phyloP scores from a whole-genome alignment of 192 early-diverging fungal genomes.

The Phycomyces nitens region DNA sequence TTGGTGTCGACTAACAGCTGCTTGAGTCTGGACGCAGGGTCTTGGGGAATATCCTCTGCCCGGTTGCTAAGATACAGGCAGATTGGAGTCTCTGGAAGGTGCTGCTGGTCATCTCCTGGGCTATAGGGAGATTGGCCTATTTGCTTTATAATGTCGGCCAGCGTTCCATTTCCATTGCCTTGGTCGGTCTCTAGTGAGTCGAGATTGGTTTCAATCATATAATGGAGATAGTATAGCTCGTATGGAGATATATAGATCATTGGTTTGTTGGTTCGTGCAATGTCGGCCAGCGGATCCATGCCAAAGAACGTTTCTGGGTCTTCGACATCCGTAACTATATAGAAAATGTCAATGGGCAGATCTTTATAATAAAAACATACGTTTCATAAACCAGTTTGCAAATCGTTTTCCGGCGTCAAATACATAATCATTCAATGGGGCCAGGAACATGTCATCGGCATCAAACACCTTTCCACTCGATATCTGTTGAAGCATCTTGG shows the following conservation, averaged over 20 bases:
- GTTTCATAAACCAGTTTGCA: conserved; percentile 76
- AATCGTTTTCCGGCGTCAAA: conserved; percentile 75
- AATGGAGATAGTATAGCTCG: conserved; percentile 91
- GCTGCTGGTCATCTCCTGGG: conserved; percentile 32
- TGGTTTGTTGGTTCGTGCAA: conserved; percentile 75
- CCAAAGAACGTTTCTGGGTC: conserved; percentile 88
- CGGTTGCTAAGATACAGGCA: conserved; percentile 69
- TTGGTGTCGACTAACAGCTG: conserved; percentile 87
- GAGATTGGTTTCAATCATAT: conserved; percentile 74
- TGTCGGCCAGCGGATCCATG: conserved; percentile 87
- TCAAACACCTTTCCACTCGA: conserved; percentile 81
- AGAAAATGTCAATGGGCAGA: neutral
- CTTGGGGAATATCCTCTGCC: conserved; percentile 57
- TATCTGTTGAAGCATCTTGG: conserved; percentile 94
- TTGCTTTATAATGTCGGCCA: conserved; percentile 65
- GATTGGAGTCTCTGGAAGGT: conserved; percentile 47
- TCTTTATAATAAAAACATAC: conserved; percentile 35
- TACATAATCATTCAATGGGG: conserved; percentile 81
- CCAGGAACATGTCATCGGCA: conserved; percentile 65
- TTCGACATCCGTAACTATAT: conserved; percentile 73
- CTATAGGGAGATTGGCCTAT: conserved; percentile 56
- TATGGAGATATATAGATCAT: conserved; percentile 85
- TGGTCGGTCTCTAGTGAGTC: conserved; percentile 64
- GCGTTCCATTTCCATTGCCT: conserved; percentile 44
- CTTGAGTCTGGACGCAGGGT: conserved; percentile 64